Evolutionary conservation across 2,329 filamentous ascomycete genomes (phyloP).

Genomic region (Fusarium scirpi): DNA sequence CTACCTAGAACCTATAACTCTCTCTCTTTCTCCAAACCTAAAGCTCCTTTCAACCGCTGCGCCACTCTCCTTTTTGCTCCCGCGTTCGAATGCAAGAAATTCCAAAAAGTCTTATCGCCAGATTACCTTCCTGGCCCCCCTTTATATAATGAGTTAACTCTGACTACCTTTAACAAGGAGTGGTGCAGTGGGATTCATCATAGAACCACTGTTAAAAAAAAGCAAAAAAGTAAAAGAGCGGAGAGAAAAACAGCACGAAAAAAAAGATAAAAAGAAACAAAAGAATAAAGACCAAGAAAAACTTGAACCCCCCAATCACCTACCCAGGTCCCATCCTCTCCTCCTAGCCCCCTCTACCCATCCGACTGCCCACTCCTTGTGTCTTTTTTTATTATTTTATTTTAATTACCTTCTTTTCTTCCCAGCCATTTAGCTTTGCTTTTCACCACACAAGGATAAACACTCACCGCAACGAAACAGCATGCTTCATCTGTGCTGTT

Average conservation of each 20-base stretch:
- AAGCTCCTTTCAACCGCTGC: neutral
- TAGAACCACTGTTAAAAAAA: neutral
- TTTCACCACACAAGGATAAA: neutral
- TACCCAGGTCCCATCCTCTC: neutral
- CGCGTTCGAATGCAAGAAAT: too few species aligned
- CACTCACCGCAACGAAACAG: neutral
- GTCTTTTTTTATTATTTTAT: neutral
- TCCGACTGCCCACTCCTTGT: neutral
- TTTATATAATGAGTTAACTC: neutral
- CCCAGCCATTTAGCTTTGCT: too few species aligned
- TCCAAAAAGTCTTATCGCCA: too few species aligned
- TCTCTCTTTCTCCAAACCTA: neutral
- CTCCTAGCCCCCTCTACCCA: neutral
- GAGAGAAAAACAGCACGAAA: too few species aligned
- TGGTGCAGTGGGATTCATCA: neutral
- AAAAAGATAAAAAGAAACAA: too few species aligned
- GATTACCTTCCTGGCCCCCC: neutral
- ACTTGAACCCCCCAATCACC: too few species aligned
- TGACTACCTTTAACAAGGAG: neutral
- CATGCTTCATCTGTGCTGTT: too few species aligned
- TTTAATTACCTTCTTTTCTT: too few species aligned
- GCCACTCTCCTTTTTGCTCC: too few species aligned
- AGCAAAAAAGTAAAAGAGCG: neutral
- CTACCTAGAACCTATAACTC: neutral
- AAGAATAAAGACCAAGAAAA: too few species aligned